Evolutionary conservation across 805 yeast species (phyloP), one percentile per base, ranked within the genome.

Genomic region (Kazachstania bromeliacearum): DNA sequence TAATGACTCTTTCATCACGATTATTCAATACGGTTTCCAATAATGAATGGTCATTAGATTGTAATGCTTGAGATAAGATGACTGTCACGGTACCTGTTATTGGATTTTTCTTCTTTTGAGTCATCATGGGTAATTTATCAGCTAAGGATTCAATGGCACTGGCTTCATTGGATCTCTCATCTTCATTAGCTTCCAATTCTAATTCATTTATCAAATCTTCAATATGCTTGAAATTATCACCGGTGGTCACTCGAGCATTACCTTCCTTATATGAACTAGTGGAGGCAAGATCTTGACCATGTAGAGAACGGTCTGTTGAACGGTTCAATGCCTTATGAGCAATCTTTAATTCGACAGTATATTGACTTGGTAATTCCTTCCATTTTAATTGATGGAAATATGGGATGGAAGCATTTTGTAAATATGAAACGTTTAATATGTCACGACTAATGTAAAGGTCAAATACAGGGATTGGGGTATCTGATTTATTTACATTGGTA

Each of bases 1-100:
- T 67, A 40, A 77, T 67, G 38, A 71, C 67, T 18, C 57, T 64
- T 33, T 73, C 73, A 44, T 75, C 76, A 16, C 68, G 56, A 40
- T 66, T 66, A 42, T 63, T 55, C 44, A 92, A 67, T 9, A 94
- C 95, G 3, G 85, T 75, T 57, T 92, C 97, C 43, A 92, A 67
- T 38, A 92, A 66, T 7, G 92, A 65, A 50, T 79, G 87, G 56
- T 92, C 99, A 50, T 83, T 84, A 15, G 94, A 78, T 49, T 75
- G 78, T 43, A 92, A 68, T 0, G 98, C 89, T 63, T 92, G 98
- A 10, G 88, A 68, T 31, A 92, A 67, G n/a, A 92, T 75, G 1
- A 82, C 77, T 2, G 95, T 75, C 41, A 88, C 72, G 2, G 95
- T 76, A 35, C 92, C 94, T 4, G 82, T 74, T 7, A 76, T 71